These are phyloP conservation scores for Lasiosphaeria ovina DNA, from an alignment of 495 filamentous ascomycete species.

Conservation along the genomic window DNA sequence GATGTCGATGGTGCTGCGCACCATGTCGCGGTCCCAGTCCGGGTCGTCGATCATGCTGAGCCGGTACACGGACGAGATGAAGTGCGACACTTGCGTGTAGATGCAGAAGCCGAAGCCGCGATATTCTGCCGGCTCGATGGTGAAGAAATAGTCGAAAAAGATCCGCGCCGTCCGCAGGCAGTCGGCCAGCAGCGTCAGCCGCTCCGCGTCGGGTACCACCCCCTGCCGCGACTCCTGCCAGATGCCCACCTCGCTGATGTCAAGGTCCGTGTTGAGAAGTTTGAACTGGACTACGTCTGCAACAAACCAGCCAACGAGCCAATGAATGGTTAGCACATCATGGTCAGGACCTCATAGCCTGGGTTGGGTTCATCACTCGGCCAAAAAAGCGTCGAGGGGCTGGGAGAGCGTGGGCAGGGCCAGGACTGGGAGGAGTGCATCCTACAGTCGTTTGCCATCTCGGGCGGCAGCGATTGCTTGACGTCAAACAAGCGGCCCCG, in stretches of 20 bases:
- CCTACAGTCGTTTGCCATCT: conserved; percentile 2
- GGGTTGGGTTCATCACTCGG: not conserved
- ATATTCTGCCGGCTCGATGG: conserved; percentile 6
- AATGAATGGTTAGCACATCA: not conserved
- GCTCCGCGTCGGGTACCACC: not conserved
- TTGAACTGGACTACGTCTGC: conserved; percentile 8
- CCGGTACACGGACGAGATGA: conserved; percentile 23
- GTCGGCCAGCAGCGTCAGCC: not conserved
- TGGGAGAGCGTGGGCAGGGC: not conserved
- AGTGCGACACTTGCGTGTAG: conserved; percentile 16
- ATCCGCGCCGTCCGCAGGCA: conserved; percentile 14
- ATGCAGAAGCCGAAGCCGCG: conserved; percentile 19
- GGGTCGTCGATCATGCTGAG: conserved; percentile 31
- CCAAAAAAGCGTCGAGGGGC: not conserved
- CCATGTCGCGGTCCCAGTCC: conserved; percentile 28
- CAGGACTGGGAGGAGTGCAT: not conserved
- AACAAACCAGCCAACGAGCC: not conserved
- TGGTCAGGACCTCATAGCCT: no score
- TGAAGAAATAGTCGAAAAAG: conserved; percentile 23
- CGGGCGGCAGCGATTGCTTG: not conserved
- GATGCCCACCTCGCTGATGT: conserved; percentile 7
- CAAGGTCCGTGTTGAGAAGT: conserved; percentile 6
- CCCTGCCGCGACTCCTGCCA: not conserved
- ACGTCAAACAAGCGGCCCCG: not conserved
- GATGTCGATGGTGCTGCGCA: conserved; percentile 27